Base-by-base conservation (phyloP, 2,329 filamentous ascomycete species). In the Penicillium sp. region DNA sequence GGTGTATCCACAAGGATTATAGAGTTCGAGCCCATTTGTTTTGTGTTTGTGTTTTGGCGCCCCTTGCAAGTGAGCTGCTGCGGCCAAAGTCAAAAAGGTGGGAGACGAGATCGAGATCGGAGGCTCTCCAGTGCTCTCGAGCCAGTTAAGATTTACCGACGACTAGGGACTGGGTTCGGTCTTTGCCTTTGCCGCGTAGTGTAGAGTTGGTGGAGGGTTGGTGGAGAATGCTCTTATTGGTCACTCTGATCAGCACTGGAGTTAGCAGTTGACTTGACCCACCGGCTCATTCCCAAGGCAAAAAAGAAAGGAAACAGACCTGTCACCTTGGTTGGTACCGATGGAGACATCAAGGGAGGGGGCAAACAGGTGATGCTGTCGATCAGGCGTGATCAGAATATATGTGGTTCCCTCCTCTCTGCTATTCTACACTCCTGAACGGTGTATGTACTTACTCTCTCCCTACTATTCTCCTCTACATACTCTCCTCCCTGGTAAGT, bases 251-350 rank as follows among this genome's bases (percentile, higher is more conserved):
- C 33, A 40, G 23, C 20, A 32, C n/a, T n/a, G n/a, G n/a, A n/a
- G n/a, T n/a, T n/a, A n/a, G n/a, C n/a, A n/a, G n/a, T n/a, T n/a
- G n/a, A n/a, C n/a, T 1, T 17, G 45, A 48, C 36, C 45, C 45
- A 48, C 45, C 34, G 10, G 34, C 45, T 48, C 32, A 44, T 49
- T 37, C 42, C 50, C 39, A 37, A 48, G 45, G n/a, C n/a, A n/a
- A n/a, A 56, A 54, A 48, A 29, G 39, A 56, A 51, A 51, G 39
- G 47, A 59, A 64, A 57, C 55, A 56, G 62, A 66, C 63, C 63
- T 65, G 63, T 67, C 65, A 66, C 60, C 56, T 67, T 27, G 15
- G 41, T 34, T 18, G 23, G 13, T 32, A 20, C 7, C 4, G 23
- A 6, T 27, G 23, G 21, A 46, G 13, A 20, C 20, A 54, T 53